phyloP scores from a whole-genome alignment of 352 stramenopile species.

The Pythium folliculosum region DNA sequence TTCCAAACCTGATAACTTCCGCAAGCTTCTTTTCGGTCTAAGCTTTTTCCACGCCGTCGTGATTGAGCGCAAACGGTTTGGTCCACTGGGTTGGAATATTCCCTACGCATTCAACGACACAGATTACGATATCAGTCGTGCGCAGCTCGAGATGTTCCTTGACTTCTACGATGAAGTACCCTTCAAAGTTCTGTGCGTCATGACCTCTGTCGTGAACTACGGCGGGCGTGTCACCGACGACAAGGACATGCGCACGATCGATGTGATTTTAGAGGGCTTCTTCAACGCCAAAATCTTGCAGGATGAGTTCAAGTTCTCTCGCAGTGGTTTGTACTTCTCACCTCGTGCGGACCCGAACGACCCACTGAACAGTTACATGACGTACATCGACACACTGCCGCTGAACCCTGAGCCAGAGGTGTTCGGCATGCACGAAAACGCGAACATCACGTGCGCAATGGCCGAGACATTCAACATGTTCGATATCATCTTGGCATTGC shows the following conservation, averaged over 20 bases:
- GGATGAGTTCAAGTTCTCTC: conserved; percentile 62
- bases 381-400: conserved; percentile 86
- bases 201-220: conserved; percentile 92
- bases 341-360: conserved; percentile 64
- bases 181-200: conserved; percentile 88
- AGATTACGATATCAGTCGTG: conserved; percentile 77
- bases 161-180: conserved; percentile 84
- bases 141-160: conserved; percentile 92
- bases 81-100: conserved; percentile 92
- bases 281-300: conserved; percentile 76
- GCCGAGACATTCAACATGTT: conserved; percentile 91
- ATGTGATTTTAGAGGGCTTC: conserved; percentile 82
- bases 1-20: conserved; percentile 75
- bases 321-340: conserved; percentile 73
- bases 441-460: conserved; percentile 92
- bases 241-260: conserved; percentile 89
- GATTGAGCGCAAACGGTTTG: conserved; percentile 90
- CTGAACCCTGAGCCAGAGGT: conserved; percentile 91
- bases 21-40: conserved; percentile 89
- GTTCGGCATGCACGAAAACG: conserved; percentile 95
- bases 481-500: conserved; percentile 82
- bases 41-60: conserved; percentile 79
- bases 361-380: conserved; percentile 76
- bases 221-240: conserved; percentile 93
- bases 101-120: conserved; percentile 94